A percentile compares a stretch with the other conserved stretches of the same genome.
phyloP scores from a whole-genome alignment of 768 basidiomycete genomes.

The Astraeus odoratus region DNA sequence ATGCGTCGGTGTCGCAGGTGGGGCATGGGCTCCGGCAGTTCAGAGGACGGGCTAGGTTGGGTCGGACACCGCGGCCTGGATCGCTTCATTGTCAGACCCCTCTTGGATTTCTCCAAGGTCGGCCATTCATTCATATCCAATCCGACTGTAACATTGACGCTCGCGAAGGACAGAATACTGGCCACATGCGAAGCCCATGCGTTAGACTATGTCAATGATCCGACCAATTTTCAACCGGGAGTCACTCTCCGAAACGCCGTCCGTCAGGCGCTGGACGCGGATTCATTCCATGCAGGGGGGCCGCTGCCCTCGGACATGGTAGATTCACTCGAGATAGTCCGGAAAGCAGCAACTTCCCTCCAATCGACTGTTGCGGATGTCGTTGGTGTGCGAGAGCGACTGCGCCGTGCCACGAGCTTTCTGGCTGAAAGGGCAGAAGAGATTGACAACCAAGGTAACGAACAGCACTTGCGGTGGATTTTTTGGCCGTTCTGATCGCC shows the following conservation, averaged over 20 bases:
- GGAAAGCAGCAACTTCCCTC: constrained; percentile 23
- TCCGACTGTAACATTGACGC: not conserved
- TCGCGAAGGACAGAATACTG: constrained; percentile 64
- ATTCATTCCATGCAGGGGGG: constrained; percentile 7
- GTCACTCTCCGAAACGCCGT: constrained; percentile 69
- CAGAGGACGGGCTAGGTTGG: constrained; percentile 29
- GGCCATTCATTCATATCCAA: not conserved
- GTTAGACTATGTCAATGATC: constrained; percentile 57
- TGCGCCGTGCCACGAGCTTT: constrained; percentile 30
- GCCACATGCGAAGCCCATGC: constrained; percentile 64
- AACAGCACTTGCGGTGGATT: too few relatives aligned
- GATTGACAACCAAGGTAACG: constrained; percentile 41
- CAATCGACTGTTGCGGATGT: constrained; percentile 28
- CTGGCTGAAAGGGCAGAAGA: constrained; percentile 33
- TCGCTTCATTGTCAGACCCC: constrained; percentile 65
- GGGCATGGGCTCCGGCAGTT: constrained; percentile 60
- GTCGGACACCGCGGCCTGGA: constrained; percentile 53
- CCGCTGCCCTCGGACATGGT: constrained; percentile 26
- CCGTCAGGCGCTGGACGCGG: constrained; percentile 36
- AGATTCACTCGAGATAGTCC: constrained; percentile 28
- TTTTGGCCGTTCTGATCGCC: too few relatives aligned
- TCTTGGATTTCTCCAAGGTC: constrained; percentile 67
- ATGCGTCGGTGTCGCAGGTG: constrained; percentile 64
- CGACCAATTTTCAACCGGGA: constrained; percentile 68
- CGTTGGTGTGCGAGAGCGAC: constrained; percentile 27